Conservation (phyloP, 2,329 filamentous ascomycete species). For the Monilinia laxa region DNA sequence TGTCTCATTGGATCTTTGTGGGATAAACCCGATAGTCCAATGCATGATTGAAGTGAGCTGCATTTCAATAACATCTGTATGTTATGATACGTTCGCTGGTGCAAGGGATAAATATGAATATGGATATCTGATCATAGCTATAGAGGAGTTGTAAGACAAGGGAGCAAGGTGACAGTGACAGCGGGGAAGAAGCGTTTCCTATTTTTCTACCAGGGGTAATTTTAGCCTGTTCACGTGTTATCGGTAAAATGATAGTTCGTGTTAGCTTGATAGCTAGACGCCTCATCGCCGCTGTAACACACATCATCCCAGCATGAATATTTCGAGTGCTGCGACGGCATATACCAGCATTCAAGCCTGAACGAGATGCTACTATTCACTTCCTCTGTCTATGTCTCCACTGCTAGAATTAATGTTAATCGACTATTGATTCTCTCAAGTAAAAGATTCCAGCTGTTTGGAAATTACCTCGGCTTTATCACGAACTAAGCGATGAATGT, state of each 20-base stretch:
- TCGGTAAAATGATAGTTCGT: not conserved
- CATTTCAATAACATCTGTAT: conserved; percentile 2
- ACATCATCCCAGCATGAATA: not conserved
- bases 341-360: not conserved
- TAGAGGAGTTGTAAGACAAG: not conserved
- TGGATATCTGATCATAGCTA: not conserved
- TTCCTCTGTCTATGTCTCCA: not conserved
- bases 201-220: not conserved
- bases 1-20: conserved; percentile 13
- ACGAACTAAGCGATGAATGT: not conserved
- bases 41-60: conserved; percentile 4
- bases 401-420: not conserved
- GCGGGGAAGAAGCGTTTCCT: not conserved
- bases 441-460: not conserved
- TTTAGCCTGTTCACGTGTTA: conserved; percentile 7
- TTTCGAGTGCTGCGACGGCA: not conserved
- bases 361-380: not conserved
- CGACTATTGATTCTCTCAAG: too few species aligned
- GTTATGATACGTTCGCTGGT: conserved; percentile 9
- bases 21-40: not conserved
- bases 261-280: not conserved
- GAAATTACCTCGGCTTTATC: not conserved
- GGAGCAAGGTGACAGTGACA: not conserved
- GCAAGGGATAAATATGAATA: conserved; percentile 11
- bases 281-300: conserved; percentile 10